These are phyloP conservation scores for Thalassiosira mediterranea DNA, from an alignment of 352 stramenopile species.

Conservation along the genomic window DNA sequence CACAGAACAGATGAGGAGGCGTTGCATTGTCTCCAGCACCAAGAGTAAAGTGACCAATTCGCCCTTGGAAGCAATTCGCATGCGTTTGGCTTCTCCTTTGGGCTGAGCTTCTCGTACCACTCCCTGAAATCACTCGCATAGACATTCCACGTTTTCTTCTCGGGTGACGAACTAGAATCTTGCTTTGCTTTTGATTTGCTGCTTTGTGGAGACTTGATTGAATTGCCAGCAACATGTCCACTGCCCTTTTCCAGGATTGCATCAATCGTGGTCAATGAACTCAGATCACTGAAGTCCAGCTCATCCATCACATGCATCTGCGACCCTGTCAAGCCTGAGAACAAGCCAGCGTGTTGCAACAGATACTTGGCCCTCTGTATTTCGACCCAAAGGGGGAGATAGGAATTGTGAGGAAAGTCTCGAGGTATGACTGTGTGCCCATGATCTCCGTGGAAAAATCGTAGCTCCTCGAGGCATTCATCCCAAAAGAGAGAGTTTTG, in stretches of 20 bases:
- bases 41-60: slow-evolving; percentile 42
- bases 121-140: slow-evolving; percentile 27
- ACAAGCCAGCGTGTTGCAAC: slow-evolving; percentile 36
- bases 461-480: slow-evolving; percentile 50
- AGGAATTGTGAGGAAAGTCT: slow-evolving; percentile 36
- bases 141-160: slow-evolving; percentile 32
- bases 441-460: slow-evolving; percentile 50
- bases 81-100: slow-evolving; percentile 17
- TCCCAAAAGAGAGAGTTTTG: slow-evolving; percentile 53
- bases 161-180: not conserved
- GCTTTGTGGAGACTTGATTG: slow-evolving; percentile 19
- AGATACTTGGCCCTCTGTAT: slow-evolving; percentile 45
- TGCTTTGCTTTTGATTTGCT: slow-evolving; percentile 12
- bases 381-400: slow-evolving; percentile 46
- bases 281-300: slow-evolving; percentile 28
- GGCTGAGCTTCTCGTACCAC: slow-evolving; percentile 24
- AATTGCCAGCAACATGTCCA: not conserved
- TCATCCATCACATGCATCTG: slow-evolving; percentile 30
- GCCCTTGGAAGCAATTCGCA: slow-evolving; percentile 17
- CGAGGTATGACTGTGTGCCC: slow-evolving; percentile 43
- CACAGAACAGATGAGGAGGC: slow-evolving; percentile 36
- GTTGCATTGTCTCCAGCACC: slow-evolving; percentile 47
- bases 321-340: slow-evolving; percentile 19
- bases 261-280: slow-evolving; percentile 16
- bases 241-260: not conserved